Conservation (phyloP, 108 stramenopile species). For the Licmophora abbreviata region DNA sequence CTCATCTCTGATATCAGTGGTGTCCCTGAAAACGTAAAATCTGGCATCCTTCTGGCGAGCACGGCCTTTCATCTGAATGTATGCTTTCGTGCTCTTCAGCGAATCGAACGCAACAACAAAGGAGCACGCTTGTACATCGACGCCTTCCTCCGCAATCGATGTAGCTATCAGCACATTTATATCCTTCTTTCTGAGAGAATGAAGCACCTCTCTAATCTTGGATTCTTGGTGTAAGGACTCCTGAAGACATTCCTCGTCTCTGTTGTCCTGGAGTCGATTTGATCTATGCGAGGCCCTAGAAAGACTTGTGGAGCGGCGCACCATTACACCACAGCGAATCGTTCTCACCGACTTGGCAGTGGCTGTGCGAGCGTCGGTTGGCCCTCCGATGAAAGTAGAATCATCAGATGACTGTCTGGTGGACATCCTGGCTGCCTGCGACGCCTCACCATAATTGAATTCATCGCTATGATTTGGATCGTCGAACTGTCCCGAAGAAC, state of each 20-base stretch:
- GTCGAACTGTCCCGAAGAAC: no score
- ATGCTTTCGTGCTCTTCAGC: conserved; percentile 35
- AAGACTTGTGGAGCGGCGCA: conserved; percentile 31
- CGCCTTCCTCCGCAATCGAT: conserved; percentile 61
- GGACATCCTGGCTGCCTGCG: no score
- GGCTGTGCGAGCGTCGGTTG: no score
- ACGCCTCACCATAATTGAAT: no score
- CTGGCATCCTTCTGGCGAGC: conserved; percentile 43
- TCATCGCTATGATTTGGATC: no score
- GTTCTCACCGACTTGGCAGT: no score
- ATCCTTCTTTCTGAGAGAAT: conserved; percentile 27
- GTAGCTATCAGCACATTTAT: conserved; percentile 56
- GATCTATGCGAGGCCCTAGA: conserved; percentile 32
- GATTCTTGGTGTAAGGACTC: conserved; percentile 28
- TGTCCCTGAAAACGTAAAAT: conserved; percentile 43
- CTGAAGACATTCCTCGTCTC: conserved; percentile 10
- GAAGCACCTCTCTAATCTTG: conserved; percentile 25
- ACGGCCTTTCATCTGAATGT: conserved; percentile 70
- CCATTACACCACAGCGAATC: conserved; percentile 21
- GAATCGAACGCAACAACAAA: conserved; percentile 50
- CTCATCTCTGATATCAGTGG: not conserved
- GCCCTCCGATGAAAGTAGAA: no score
- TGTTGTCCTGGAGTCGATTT: not conserved
- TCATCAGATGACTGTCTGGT: no score
- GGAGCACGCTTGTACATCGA: conserved; percentile 59